These are phyloP conservation scores for Suillus paluster DNA, from an alignment of 768 basidiomycete species.

Conservation along the genomic window DNA sequence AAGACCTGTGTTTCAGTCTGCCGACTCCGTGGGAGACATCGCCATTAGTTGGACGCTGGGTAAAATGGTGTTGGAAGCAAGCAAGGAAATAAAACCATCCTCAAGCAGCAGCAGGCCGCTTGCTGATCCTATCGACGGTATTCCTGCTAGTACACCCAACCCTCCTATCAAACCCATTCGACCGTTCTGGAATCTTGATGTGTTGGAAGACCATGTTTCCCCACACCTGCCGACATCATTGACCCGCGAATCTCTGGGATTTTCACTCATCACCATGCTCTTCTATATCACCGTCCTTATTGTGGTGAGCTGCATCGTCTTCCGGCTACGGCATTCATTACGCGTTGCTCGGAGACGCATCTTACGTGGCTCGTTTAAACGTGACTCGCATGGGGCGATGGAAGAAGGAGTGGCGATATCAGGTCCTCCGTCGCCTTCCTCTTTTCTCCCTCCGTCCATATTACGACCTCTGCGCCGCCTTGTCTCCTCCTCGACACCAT, in stretches of 20 bases:
- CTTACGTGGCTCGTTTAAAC: conserved; percentile 47
- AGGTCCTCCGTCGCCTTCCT: conserved; percentile 25
- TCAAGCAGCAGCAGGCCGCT: conserved; percentile 55
- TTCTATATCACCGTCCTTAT: conserved; percentile 53
- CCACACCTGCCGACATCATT: conserved; percentile 70
- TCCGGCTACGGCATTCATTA: conserved; percentile 63
- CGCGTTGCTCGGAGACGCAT: conserved; percentile 48
- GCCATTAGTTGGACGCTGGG: conserved; percentile 98
- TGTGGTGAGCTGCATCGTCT: conserved; percentile 47
- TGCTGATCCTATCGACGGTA: conserved; percentile 74
- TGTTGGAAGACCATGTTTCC: conserved; percentile 64
- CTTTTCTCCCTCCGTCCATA: conserved; percentile 26
- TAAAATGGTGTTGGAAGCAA: conserved; percentile 98
- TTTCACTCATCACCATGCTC: conserved; percentile 68
- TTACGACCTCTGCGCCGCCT: conserved; percentile 34
- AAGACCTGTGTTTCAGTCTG: conserved; percentile 84
- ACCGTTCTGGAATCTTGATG: conserved; percentile 62
- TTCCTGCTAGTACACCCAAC: conserved; percentile 52
- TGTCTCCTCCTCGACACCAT: conserved; percentile 18
- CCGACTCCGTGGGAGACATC: conserved; percentile 91
- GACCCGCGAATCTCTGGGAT: conserved; percentile 67
- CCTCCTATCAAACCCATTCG: conserved; percentile 64
- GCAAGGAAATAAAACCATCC: conserved; percentile 72
- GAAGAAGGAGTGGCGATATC: conserved; percentile 46
- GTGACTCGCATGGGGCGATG: conserved; percentile 37